Conservation (phyloP, 495 filamentous ascomycete species). For the Clavariopsis aquatica region DNA sequence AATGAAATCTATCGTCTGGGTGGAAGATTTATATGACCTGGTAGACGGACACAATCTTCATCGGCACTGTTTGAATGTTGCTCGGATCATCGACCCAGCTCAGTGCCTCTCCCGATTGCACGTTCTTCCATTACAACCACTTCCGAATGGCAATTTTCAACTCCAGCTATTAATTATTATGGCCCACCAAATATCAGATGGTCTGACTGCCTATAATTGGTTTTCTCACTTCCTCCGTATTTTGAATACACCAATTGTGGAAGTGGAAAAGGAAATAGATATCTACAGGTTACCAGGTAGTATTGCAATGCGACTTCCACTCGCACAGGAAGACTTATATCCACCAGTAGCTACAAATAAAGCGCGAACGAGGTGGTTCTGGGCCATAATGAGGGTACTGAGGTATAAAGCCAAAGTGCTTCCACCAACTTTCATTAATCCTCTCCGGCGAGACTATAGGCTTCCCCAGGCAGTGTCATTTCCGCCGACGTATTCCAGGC, state of each 20-base stretch:
- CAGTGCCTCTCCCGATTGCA: slow-evolving; percentile 41
- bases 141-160: slow-evolving; percentile 26
- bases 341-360: slow-evolving; percentile 38
- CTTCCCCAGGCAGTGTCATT: slow-evolving; percentile 3
- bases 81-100: slow-evolving; percentile 39
- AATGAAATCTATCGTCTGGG: slow-evolving; percentile 35
- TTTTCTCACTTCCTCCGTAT: slow-evolving; percentile 40
- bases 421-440: slow-evolving; percentile 43
- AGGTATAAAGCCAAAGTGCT: slow-evolving; percentile 42
- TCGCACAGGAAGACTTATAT: slow-evolving; percentile 47
- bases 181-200: slow-evolving; percentile 43
- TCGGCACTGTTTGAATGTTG: slow-evolving; percentile 41
- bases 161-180: slow-evolving; percentile 38
- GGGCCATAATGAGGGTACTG: slow-evolving; percentile 44
- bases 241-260: slow-evolving; percentile 33
- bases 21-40: slow-evolving; percentile 39
- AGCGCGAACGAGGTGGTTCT: slow-evolving; percentile 45
- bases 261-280: slow-evolving; percentile 13
- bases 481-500: slow-evolving; percentile 36
- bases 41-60: slow-evolving; percentile 42
- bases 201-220: slow-evolving; percentile 43
- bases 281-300: slow-evolving; percentile 17
- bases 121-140: slow-evolving; percentile 35
- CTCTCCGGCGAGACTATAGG: slow-evolving; percentile 29
- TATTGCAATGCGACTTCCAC: slow-evolving; percentile 35